Conservation (phyloP, 2,329 filamentous ascomycete species). For the Lizonia empirigonia region DNA sequence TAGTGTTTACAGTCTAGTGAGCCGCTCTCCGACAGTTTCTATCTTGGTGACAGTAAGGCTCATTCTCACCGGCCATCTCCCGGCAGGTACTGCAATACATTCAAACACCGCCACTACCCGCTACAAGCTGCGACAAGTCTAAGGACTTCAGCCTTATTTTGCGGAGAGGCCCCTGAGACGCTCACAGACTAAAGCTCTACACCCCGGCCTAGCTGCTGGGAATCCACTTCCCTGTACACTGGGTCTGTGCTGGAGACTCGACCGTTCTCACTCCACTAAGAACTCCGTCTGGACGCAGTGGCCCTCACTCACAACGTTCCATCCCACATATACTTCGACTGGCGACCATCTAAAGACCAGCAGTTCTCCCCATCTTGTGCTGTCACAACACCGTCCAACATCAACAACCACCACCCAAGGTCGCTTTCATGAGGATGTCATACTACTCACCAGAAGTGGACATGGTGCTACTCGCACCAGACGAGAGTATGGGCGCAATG, state of each 20-base stretch:
- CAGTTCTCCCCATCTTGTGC: slow-evolving; percentile 15
- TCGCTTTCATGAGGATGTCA: slow-evolving; percentile 36
- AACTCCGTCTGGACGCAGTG: slow-evolving; percentile 37
- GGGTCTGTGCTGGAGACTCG: slow-evolving; percentile 40
- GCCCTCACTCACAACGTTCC: slow-evolving; percentile 38
- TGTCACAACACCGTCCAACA: slow-evolving; percentile 16
- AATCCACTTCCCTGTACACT: slow-evolving; percentile 34
- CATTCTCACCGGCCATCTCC: slow-evolving; percentile 36
- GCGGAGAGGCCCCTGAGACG: slow-evolving; percentile 38
- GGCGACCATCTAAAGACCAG: slow-evolving; percentile 24
- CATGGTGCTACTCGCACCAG: slow-evolving; percentile 44
- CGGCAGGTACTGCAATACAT: slow-evolving; percentile 42
- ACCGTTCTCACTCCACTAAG: slow-evolving; percentile 35
- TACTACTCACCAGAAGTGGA: slow-evolving; percentile 47
- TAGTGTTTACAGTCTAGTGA: slow-evolving; percentile 14
- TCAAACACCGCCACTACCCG: slow-evolving; percentile 45
- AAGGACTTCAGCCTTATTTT: slow-evolving; percentile 45
- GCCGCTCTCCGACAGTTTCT: slow-evolving; percentile 26
- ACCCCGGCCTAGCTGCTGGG: slow-evolving; percentile 38
- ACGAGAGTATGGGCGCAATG: slow-evolving; percentile 42
- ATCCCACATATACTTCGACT: slow-evolving; percentile 31
- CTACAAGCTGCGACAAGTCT: slow-evolving; percentile 38
- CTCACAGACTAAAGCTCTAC: slow-evolving; percentile 40
- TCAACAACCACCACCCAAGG: slow-evolving; percentile 4
- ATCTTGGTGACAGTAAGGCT: slow-evolving; percentile 39